Percentiles rank a stretch among this genome's conserved stretches.
phyloP scores from a whole-genome alignment of 805 yeast species.

The Sporopachydermia quercuum region DNA sequence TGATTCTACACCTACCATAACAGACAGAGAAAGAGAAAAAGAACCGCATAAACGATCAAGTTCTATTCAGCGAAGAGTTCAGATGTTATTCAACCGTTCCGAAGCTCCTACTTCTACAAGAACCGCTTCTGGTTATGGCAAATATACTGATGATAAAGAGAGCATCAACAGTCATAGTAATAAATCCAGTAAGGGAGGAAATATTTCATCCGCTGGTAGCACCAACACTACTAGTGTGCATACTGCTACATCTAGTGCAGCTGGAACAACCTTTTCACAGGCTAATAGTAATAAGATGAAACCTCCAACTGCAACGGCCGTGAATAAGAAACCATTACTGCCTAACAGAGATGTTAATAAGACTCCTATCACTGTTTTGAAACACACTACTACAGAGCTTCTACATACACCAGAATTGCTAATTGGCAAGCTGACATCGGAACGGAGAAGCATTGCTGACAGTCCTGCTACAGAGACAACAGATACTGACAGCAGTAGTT shows the following conservation, averaged over 20 bases:
- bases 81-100: slow-evolving; percentile 15
- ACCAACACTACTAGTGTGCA: too few species aligned
- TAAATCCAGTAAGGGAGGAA: too few species aligned
- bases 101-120: slow-evolving; percentile 30
- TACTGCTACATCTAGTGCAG: too few species aligned
- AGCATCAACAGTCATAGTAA: too few species aligned
- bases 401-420: too few species aligned
- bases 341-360: not conserved
- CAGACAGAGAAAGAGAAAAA: too few species aligned
- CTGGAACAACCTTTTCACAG: too few species aligned
- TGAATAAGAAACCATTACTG: not conserved
- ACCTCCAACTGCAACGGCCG: not conserved
- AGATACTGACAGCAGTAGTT: slow-evolving; percentile 2
- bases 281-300: not conserved
- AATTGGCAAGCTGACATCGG: slow-evolving; percentile 4
- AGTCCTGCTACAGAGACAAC: slow-evolving; percentile 1
- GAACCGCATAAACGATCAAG: slow-evolving; percentile 19
- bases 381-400: not conserved
- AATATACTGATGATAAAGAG: slow-evolving; percentile 33
- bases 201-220: too few species aligned
- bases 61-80: slow-evolving; percentile 22
- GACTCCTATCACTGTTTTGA: not conserved
- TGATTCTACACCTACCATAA: too few species aligned
- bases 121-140: slow-evolving; percentile 76
- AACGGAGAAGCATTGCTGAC: slow-evolving; percentile 2